Base-by-base conservation (phyloP, 257 asterid genomes). In the Nicotiana tomentosiformis region DNA sequence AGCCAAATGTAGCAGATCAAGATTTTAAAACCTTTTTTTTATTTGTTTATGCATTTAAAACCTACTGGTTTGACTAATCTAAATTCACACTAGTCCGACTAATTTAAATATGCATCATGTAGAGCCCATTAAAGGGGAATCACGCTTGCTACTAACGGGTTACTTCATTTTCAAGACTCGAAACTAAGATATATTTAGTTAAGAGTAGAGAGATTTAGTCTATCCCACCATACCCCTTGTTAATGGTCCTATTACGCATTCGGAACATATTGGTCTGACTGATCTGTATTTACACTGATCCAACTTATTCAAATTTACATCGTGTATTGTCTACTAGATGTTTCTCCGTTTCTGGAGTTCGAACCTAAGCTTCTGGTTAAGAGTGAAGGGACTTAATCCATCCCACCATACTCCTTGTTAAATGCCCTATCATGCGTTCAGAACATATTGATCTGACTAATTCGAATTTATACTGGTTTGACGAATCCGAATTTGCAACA, bases 51-150 rank as follows among this genome's bases (percentile, higher is more conserved):
- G 18, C 3, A 26, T 64, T 2, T 0, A 0, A 12, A 43, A 70
- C 3, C 7, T 43, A 46, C 6, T 20, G 6, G 0, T n/a, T 0
- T 0, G 35, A 70, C 1, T 72, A 46, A 72, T 23, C 6, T 0
- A 23, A 17, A 3, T 23, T 72, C 0, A 2, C 5, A n/a, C 4
- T 0, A 2, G 0, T 67, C 16, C 0, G 12, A 1, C 6, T 17
- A 3, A 67, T 17, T 3, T 5, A 1, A 7, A 58, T 18, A 7
- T 58, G 29, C 65, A 58, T 58, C 11, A 1, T 3, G 12, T 18
- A 58, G 12, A 23, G 11, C 4, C 12, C 65, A 18, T 1, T 18
- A n/a, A 18, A 58, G 26, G 26, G 10, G 29, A 58, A 58, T 0
- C 2, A 0, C 1, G 1, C 61, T 58, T 18, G 4, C 12, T 58